A percentile compares a stretch with the other conserved stretches of the same genome.
phyloP scores from a whole-genome alignment of 2,329 filamentous ascomycete genomes.

The Clarireedia paspali region DNA sequence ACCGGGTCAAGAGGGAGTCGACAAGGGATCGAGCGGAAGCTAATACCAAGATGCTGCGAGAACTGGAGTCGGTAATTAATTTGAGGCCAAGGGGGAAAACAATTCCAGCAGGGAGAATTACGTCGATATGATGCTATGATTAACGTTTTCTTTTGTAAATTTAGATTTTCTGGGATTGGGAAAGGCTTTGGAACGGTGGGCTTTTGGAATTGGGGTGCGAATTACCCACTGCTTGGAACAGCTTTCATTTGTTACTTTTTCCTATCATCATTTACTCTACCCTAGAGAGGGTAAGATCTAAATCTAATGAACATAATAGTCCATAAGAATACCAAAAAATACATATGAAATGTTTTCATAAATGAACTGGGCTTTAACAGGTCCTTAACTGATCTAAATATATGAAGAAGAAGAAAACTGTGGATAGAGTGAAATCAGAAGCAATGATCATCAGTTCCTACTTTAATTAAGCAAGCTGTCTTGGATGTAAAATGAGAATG shows the following conservation, averaged over 20 bases:
- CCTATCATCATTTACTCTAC: neutral
- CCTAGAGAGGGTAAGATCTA: neutral
- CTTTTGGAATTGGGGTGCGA: neutral
- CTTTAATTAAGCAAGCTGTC: too few relatives aligned
- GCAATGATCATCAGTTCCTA: too few relatives aligned
- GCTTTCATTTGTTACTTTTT: slow-evolving; percentile 7
- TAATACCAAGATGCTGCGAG: slow-evolving; percentile 81
- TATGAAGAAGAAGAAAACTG: too few relatives aligned
- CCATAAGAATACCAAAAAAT: neutral
- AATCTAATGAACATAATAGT: neutral
- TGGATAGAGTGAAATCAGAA: too few relatives aligned
- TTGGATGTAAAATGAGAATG: too few relatives aligned
- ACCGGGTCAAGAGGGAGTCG: slow-evolving; percentile 66
- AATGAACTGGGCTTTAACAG: neutral
- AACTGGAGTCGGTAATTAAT: slow-evolving; percentile 84
- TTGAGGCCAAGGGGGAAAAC: slow-evolving; percentile 36
- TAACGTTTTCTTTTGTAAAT: slow-evolving; percentile 6
- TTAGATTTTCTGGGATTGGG: slow-evolving; percentile 1
- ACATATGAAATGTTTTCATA: neutral
- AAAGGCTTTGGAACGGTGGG: neutral
- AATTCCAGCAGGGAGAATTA: slow-evolving; percentile 23
- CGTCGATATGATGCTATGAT: slow-evolving; percentile 26
- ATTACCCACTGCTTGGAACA: neutral
- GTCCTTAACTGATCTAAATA: neutral
- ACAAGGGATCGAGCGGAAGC: slow-evolving; percentile 70